Conservation (phyloP, 2,329 filamentous ascomycete species). For the Orbilia javanica region DNA sequence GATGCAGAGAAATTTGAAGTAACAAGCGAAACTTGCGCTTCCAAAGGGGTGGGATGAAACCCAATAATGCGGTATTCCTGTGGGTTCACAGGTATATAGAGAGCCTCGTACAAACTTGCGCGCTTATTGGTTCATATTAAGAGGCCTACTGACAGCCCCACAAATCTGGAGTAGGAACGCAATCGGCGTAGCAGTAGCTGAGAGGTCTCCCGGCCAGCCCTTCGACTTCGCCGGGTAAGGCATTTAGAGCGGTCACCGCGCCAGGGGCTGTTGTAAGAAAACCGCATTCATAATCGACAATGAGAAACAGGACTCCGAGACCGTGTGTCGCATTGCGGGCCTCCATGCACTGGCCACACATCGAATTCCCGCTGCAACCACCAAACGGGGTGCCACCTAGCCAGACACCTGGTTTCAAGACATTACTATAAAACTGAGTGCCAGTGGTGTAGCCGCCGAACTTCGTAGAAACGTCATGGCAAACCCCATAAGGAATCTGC, state of each 20-base stretch:
- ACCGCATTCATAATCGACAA: neutral
- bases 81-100: neutral
- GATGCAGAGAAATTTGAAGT: too few relatives aligned
- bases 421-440: conserved; percentile 1
- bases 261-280: neutral
- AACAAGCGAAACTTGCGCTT: too few relatives aligned
- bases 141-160: neutral
- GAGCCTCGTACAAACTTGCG: neutral
- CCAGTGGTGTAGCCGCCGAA: neutral
- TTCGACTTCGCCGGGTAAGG: neutral
- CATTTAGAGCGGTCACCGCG: neutral
- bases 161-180: neutral
- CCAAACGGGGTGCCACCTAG: neutral
- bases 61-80: too few relatives aligned
- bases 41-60: too few relatives aligned
- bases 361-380: neutral
- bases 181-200: neutral
- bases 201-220: neutral
- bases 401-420: neutral
- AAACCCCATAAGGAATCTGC: neutral
- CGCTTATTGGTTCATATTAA: neutral
- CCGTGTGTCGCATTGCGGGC: neutral
- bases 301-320: neutral
- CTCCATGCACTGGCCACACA: neutral
- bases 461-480: neutral